Base-by-base conservation (phyloP, 345 rosid genomes). In the Brassica incana region DNA sequence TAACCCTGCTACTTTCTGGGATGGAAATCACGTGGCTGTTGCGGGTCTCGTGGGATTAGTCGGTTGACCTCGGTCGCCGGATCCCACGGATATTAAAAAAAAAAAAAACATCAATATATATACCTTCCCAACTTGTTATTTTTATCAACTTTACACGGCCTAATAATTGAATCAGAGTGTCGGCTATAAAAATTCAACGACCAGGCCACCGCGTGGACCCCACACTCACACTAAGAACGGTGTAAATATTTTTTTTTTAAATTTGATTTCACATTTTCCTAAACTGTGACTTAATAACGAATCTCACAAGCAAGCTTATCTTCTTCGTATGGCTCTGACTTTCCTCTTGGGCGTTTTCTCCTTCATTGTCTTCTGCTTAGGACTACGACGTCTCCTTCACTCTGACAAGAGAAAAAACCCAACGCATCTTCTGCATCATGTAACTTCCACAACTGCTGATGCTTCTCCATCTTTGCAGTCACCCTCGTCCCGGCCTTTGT, bases 291-390 rank as follows among this genome's bases (percentile, higher is more conserved):
- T 10, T 48, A 12, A 3, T 48, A 14, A 48, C 5, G 18, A 50
- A 14, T 50, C 58, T 50, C 58, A 0, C 2, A 50, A 50, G 8
- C 58, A 50, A 50, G 23, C 58, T 14, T 14, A n/a, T 2, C 15
- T 40, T 30, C 23, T 70, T 62, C 38, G 36, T 36, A 78, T 66
- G 73, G 73, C 73, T 72, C 3, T 58, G 52, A 8, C 66, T 4
- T n/a, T 70, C 3, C 15, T 70, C 56, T 48, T 14, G 30, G 3
- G 2, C 63, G 7, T 72, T 56, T 38, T 20, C 40, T 43, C 25
- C 10, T 12, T 65, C 29, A 43, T 72, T 3, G 29, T 52, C 73
- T 1, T 78, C 30, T 72, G 1, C 54, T 72, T 72, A 0, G 62
- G 62, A 15, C 8, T 72, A 36, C 32, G 60, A 38, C 77, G 81